phyloP scores from a whole-genome alignment of 2,329 filamentous ascomycete genomes.

The Penicillium occitanis region DNA sequence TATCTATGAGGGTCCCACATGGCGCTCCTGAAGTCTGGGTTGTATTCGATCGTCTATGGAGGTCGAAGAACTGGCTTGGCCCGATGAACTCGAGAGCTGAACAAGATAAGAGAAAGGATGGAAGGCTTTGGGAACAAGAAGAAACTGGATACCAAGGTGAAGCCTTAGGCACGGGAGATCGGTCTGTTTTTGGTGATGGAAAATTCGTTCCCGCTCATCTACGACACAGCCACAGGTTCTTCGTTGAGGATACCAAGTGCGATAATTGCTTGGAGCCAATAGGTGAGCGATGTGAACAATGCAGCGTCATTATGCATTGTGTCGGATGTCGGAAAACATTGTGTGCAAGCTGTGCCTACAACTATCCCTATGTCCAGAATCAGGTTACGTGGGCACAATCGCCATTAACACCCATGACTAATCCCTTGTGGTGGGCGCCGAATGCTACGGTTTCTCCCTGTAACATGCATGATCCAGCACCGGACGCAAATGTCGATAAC shows the following conservation, averaged over 20 bases:
- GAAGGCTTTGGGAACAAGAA: constrained; percentile 56
- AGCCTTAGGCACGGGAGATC: constrained; percentile 52
- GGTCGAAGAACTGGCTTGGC: constrained; percentile 60
- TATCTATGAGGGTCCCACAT: constrained; percentile 55
- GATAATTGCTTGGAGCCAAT: constrained; percentile 56
- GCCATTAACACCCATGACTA: constrained; percentile 23
- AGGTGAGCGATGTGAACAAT: constrained; percentile 59
- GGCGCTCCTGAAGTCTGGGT: constrained; percentile 61
- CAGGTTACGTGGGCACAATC: constrained; percentile 36
- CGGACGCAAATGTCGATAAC: constrained; percentile 31
- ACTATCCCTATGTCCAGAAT: constrained; percentile 47
- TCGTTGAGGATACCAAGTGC: constrained; percentile 55
- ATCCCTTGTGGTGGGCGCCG: constrained; percentile 60
- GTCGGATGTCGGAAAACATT: constrained; percentile 61
- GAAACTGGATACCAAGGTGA: constrained; percentile 58
- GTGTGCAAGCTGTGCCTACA: constrained; percentile 60
- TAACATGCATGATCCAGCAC: constrained; percentile 56
- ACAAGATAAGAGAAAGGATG: constrained; percentile 44
- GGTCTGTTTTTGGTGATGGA: constrained; percentile 48
- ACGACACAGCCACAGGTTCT: constrained; percentile 53
- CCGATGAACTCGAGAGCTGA: constrained; percentile 34
- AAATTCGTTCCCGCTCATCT: constrained; percentile 57
- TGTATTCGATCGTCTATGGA: constrained; percentile 61
- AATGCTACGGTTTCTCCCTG: constrained; percentile 57
- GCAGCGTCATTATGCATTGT: constrained; percentile 62